These are phyloP conservation scores for Vararia minispora DNA, from an alignment of 768 basidiomycete species.

Conservation along the genomic window DNA sequence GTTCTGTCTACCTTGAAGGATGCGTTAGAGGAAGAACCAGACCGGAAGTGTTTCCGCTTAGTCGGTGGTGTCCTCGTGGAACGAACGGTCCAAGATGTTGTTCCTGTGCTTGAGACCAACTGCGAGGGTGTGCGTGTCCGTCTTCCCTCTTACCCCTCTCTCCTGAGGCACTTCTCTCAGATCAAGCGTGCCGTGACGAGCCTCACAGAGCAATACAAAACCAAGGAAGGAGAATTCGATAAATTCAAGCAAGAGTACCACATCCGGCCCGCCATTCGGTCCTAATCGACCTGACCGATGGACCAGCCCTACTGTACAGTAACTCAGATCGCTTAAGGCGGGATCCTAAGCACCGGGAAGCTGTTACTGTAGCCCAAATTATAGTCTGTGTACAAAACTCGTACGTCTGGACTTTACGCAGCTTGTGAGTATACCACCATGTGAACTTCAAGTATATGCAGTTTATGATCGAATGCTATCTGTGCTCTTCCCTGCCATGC, in stretches of 20 bases:
- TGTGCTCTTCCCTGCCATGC: no score
- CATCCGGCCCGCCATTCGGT: slow-evolving; percentile 58
- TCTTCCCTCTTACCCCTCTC: background rate
- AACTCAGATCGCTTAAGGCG: no score
- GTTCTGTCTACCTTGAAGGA: slow-evolving; percentile 85
- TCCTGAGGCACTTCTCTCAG: slow-evolving; percentile 28
- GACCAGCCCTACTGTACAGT: no score
- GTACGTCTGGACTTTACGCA: no score
- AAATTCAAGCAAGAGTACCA: slow-evolving; percentile 68
- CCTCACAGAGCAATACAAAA: slow-evolving; percentile 80
- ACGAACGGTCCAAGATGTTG: slow-evolving; percentile 89
- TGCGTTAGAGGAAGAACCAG: slow-evolving; percentile 68
- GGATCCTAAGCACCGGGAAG: no score
- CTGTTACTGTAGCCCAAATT: no score
- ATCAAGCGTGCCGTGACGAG: slow-evolving; percentile 73
- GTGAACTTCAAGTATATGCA: no score
- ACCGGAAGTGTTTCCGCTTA: slow-evolving; percentile 91
- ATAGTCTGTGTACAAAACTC: no score
- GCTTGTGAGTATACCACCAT: no score
- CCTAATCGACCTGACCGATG: no score
- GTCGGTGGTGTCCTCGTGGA: slow-evolving; percentile 95
- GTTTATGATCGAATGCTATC: no score
- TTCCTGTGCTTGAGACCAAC: slow-evolving; percentile 84
- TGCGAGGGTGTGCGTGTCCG: slow-evolving; percentile 59
- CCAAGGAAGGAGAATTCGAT: slow-evolving; percentile 78